phyloP scores from a whole-genome alignment of 495 filamentous ascomycete genomes.

The Xylaria venustula region DNA sequence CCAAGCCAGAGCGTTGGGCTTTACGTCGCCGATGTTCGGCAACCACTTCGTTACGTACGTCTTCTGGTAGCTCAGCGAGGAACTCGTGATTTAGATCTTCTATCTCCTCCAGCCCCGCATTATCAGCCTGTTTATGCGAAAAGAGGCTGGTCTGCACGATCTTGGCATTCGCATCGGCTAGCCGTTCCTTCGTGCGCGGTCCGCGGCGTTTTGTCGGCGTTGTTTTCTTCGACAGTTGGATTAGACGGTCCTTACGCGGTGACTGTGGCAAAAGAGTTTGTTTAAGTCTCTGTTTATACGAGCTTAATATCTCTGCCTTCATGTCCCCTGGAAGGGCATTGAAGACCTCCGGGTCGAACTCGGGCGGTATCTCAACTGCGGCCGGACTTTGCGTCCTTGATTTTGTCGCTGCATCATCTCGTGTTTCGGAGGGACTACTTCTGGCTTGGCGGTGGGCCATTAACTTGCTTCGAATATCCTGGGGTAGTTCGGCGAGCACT shows the following conservation, averaged over 20 bases:
- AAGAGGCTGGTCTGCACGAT: constrained; percentile 69
- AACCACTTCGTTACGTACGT: constrained; percentile 74
- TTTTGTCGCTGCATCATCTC: constrained; percentile 21
- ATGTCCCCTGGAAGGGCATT: constrained; percentile 79
- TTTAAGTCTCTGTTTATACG: constrained; percentile 50
- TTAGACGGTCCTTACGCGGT: constrained; percentile 52
- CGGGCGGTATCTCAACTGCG: constrained; percentile 36
- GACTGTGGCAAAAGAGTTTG: constrained; percentile 56
- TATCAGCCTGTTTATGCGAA: constrained; percentile 29
- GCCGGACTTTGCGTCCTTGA: constrained; percentile 44
- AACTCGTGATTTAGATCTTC: constrained; percentile 65
- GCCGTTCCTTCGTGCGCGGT: constrained; percentile 40
- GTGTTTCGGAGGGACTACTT: constrained; percentile 16
- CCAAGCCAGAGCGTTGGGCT: constrained; percentile 31
- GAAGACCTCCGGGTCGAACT: constrained; percentile 72
- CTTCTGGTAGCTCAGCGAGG: constrained; percentile 76
- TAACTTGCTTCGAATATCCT: constrained; percentile 76
- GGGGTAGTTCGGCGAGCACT: constrained; percentile 73
- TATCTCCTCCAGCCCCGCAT: constrained; percentile 16
- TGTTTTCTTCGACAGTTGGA: constrained; percentile 49
- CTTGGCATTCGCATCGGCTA: constrained; percentile 43
- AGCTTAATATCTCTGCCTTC: constrained; percentile 72
- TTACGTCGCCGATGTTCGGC: constrained; percentile 64
- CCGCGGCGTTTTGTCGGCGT: constrained; percentile 62
- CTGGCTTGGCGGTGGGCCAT: constrained; percentile 38